Percentiles rank a stretch among this genome's conserved stretches.
Evolutionary conservation across 2,329 filamentous ascomycete genomes (phyloP).

Genomic region (Arachnopeziza araneosa): DNA sequence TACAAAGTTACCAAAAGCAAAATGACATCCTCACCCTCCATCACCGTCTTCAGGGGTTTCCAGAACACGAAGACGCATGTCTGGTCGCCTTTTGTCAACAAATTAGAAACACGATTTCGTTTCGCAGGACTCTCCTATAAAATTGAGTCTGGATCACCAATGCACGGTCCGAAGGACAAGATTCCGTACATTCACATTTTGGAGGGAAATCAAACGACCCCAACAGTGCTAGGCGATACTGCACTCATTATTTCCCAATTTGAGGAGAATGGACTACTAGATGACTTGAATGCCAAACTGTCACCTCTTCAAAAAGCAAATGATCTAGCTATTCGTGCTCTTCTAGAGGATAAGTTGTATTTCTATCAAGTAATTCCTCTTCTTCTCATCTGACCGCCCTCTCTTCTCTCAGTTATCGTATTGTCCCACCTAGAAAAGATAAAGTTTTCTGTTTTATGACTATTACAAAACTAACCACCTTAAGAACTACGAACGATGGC

Average conservation of each 20-base stretch:
- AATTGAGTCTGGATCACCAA: slow-evolving; percentile 39
- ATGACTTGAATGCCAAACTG: slow-evolving; percentile 44
- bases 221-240: slow-evolving; percentile 42
- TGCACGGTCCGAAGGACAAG: slow-evolving; percentile 49
- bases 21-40: no score
- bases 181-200: slow-evolving; percentile 48
- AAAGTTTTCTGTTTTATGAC: no score
- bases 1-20: no score
- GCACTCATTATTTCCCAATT: slow-evolving; percentile 47
- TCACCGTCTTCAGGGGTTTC: no score
- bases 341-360: slow-evolving; percentile 56
- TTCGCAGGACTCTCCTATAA: slow-evolving; percentile 44
- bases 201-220: neutral
- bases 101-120: slow-evolving; percentile 21
- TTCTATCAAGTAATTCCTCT: slow-evolving; percentile 44
- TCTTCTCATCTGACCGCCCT: neutral
- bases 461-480: neutral
- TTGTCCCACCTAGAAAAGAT: no score
- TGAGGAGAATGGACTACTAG: slow-evolving; percentile 35
- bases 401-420: neutral
- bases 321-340: slow-evolving; percentile 46
- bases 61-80: no score
- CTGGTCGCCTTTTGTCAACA: no score
- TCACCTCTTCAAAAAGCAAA: slow-evolving; percentile 35
- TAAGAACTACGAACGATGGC: slow-evolving; percentile 49